Conservation (phyloP, 164 flowering plant genomes). For the Annona squamosa region DNA sequence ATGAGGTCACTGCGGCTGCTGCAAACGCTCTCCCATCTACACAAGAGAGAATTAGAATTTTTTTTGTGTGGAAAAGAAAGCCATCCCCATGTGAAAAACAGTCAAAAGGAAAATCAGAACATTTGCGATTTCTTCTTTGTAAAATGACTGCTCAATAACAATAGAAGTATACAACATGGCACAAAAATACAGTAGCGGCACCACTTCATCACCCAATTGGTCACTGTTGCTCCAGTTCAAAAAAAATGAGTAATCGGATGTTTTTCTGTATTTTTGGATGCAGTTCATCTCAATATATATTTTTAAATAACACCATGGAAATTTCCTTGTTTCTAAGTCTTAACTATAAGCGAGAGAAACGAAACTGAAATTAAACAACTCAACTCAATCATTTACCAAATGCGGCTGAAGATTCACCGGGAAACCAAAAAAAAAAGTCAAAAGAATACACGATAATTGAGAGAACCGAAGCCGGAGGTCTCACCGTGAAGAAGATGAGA, state of each 20-base stretch:
- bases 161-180: not conserved
- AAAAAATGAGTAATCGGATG: too few relatives aligned
- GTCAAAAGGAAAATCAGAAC: not conserved
- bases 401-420: not conserved
- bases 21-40: constrained; percentile 70
- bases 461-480: not conserved
- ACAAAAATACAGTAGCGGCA: too few relatives aligned
- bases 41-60: constrained; percentile 7
- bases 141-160: not conserved
- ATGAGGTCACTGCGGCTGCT: constrained; percentile 55
- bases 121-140: not conserved
- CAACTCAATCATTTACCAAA: not conserved
- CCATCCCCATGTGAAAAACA: not conserved
- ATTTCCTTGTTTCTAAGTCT: too few relatives aligned
- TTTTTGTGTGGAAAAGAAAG: not conserved
- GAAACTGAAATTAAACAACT: not conserved
- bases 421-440: not conserved
- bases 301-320: too few relatives aligned
- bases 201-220: too few relatives aligned
- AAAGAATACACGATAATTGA: not conserved
- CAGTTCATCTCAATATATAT: too few relatives aligned
- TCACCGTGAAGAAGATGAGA: constrained; percentile 54
- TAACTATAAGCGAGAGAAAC: too few relatives aligned
- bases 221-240: too few relatives aligned
- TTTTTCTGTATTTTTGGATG: too few relatives aligned